phyloP scores from a whole-genome alignment of 2,329 filamentous ascomycete species.

The Stemphylium lycopersici region DNA sequence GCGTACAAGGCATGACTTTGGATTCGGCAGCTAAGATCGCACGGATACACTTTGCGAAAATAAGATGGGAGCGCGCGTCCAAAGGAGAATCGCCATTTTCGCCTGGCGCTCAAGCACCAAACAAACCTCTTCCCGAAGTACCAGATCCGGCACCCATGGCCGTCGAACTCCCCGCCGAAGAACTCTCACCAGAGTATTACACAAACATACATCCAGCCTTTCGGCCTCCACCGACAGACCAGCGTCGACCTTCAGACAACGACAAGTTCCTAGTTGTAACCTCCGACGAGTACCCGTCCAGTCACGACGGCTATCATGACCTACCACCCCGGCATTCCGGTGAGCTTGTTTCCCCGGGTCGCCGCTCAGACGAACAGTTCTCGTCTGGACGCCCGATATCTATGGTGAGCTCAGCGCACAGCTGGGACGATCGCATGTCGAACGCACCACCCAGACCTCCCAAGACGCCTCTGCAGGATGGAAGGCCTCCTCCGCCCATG shows the following conservation, averaged over 20 bases:
- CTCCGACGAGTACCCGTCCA: slow-evolving; percentile 61
- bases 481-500: slow-evolving; percentile 17
- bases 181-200: slow-evolving; percentile 50
- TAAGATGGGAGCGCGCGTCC: slow-evolving; percentile 64
- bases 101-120: slow-evolving; percentile 33
- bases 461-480: slow-evolving; percentile 48
- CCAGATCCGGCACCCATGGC: slow-evolving; percentile 55
- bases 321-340: slow-evolving; percentile 53
- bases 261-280: slow-evolving; percentile 64
- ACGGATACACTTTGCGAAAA: slow-evolving; percentile 79
- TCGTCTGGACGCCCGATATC: slow-evolving; percentile 26
- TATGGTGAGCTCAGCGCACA: slow-evolving; percentile 36
- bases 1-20: slow-evolving; percentile 78
- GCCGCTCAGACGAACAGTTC: slow-evolving; percentile 43
- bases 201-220: slow-evolving; percentile 28
- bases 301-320: slow-evolving; percentile 48
- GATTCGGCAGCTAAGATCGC: slow-evolving; percentile 80
- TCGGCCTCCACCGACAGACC: slow-evolving; percentile 47
- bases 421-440: slow-evolving; percentile 31
- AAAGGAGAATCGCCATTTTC: slow-evolving; percentile 35
- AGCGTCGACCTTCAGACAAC: slow-evolving; percentile 29
- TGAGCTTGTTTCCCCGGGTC: slow-evolving; percentile 67
- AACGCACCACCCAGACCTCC: slow-evolving; percentile 48
- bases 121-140: slow-evolving; percentile 43
- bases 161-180: slow-evolving; percentile 66